Conservation (phyloP, 306 rosid species). For the Betula pendula region DNA sequence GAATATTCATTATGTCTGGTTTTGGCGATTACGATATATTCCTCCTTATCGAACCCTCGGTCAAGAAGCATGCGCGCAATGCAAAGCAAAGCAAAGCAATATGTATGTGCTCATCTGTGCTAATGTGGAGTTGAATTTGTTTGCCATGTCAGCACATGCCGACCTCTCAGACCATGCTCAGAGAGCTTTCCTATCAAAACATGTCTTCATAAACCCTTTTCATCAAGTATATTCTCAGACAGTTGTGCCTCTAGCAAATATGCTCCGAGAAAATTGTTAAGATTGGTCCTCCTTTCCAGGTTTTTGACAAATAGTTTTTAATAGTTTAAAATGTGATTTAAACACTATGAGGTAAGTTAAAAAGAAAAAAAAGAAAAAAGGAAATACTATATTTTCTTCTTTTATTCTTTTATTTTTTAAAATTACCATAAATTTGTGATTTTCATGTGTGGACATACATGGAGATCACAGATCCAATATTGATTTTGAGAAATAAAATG, state of each 20-base stretch:
- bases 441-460: too few species aligned
- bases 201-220: background rate
- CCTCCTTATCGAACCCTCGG: constrained; percentile 56
- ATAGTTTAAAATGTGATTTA: too few species aligned
- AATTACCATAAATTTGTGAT: too few species aligned
- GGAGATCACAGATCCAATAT: too few species aligned
- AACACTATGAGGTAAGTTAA: too few species aligned
- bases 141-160: constrained; percentile 36
- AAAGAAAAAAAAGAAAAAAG: too few species aligned
- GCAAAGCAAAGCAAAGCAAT: too few species aligned
- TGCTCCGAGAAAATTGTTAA: background rate
- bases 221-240: constrained; percentile 33
- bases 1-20: constrained; percentile 61
- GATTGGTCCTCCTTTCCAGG: too few species aligned
- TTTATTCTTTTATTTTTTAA: too few species aligned
- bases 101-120: background rate
- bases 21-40: constrained; percentile 40
- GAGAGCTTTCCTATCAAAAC: background rate
- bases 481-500: too few species aligned
- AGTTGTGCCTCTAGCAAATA: constrained; percentile 22
- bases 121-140: constrained; percentile 19
- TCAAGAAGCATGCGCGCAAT: constrained; percentile 37
- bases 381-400: too few species aligned
- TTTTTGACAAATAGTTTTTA: too few species aligned
- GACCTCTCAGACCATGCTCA: constrained; percentile 18